These are phyloP conservation scores for Auricularia sp. DNA, from an alignment of 768 basidiomycete genomes.

Conservation along the genomic window DNA sequence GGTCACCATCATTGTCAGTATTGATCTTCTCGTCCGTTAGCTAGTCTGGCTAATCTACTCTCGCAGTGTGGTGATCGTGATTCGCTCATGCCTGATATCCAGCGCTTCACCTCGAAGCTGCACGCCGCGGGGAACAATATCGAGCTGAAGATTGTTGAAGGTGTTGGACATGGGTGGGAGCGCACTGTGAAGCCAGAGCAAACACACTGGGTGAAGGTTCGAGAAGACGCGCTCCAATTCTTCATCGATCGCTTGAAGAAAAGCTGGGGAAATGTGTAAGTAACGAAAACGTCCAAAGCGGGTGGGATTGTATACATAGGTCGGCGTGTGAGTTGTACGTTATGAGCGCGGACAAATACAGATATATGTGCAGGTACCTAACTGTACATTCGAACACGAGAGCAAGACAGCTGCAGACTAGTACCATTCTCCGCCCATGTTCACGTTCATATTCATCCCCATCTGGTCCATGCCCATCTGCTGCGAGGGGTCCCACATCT, in stretches of 20 bases:
- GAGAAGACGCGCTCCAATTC: not conserved
- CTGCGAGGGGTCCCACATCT: conserved; percentile 1
- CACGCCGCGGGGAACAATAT: not conserved
- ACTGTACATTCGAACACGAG: not conserved
- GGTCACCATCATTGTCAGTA: not conserved
- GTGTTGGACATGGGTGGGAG: not conserved
- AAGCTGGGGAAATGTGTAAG: not conserved
- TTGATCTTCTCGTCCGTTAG: too few relatives aligned
- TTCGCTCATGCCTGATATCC: not conserved
- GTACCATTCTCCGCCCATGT: not conserved
- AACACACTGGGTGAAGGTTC: not conserved
- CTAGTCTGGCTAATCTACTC: too few relatives aligned
- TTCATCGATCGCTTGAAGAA: not conserved
- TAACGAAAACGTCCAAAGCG: too few relatives aligned
- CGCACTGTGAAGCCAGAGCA: not conserved
- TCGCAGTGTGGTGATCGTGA: not conserved
- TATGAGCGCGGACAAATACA: too few relatives aligned
- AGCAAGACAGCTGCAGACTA: not conserved
- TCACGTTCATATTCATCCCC: conserved; percentile 12
- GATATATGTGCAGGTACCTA: not conserved
- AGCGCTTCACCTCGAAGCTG: not conserved
- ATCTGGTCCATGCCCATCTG: conserved; percentile 5
- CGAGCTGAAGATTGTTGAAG: not conserved
- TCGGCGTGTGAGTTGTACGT: too few relatives aligned
- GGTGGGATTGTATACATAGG: too few relatives aligned